Conservation (phyloP, 805 yeast genomes). For the Suhomyces sp. region DNA sequence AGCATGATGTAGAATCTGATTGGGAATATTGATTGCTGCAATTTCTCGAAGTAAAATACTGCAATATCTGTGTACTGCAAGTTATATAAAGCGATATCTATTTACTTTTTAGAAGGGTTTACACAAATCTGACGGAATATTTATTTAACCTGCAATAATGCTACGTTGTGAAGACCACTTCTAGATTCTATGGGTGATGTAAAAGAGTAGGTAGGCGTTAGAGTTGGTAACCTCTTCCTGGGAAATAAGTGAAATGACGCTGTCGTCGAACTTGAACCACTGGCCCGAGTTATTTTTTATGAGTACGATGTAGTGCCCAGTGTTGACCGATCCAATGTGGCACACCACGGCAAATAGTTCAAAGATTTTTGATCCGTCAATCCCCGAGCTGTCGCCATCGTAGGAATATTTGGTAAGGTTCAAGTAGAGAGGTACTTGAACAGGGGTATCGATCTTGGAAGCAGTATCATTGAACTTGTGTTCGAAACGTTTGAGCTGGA, state of each 20-base stretch:
- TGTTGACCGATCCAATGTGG: constrained; percentile 90
- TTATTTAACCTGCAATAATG: background rate
- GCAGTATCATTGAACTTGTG: constrained; percentile 51
- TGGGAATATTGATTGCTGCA: background rate
- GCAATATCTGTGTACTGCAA: background rate
- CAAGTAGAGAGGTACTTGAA: constrained; percentile 68
- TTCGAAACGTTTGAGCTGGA: constrained; percentile 81
- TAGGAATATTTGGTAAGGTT: constrained; percentile 62
- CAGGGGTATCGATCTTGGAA: constrained; percentile 72
- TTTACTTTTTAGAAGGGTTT: background rate
- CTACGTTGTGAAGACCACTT: background rate
- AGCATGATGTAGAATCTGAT: background rate
- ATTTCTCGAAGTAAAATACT: background rate
- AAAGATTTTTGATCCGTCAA: constrained; percentile 46
- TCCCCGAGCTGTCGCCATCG: constrained; percentile 10
- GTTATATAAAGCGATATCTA: background rate
- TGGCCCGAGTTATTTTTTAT: constrained; percentile 67
- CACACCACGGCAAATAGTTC: constrained; percentile 85
- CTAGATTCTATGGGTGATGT: constrained; percentile 48
- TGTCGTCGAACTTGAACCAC: constrained; percentile 94
- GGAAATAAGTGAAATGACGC: constrained; percentile 65
- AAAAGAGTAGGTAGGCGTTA: constrained; percentile 79
- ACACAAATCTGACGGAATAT: background rate
- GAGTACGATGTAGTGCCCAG: constrained; percentile 89
- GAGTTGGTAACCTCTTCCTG: constrained; percentile 63